phyloP scores from a whole-genome alignment of 768 basidiomycete species.

The Astraeus odoratus region DNA sequence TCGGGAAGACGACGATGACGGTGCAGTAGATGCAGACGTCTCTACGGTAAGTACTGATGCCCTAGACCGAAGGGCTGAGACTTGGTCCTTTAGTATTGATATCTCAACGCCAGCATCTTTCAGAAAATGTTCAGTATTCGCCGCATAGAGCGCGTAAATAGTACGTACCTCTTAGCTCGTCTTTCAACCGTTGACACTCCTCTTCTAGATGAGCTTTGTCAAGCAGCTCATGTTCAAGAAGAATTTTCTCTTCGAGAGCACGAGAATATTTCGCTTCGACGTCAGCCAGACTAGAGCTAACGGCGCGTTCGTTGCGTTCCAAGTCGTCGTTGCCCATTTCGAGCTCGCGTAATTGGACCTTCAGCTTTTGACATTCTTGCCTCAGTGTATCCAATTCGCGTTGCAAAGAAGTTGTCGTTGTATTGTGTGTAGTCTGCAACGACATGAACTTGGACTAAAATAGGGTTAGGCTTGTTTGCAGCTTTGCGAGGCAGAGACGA shows the following conservation, averaged over 20 bases:
- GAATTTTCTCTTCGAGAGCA: constrained; percentile 92
- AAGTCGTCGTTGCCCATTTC: constrained; percentile 99
- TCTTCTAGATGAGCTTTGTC: constrained; percentile 89
- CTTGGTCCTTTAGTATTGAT: constrained; percentile 72
- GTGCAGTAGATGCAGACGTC: constrained; percentile 20
- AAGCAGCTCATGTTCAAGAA: constrained; percentile 91
- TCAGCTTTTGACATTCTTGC: constrained; percentile 62
- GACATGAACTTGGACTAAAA: constrained; percentile 74
- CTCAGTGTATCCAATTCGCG: constrained; percentile 81
- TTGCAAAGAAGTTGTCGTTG: constrained; percentile 84
- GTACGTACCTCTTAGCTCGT: constrained; percentile 79
- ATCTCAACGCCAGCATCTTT: constrained; percentile 83
- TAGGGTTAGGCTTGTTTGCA: constrained; percentile 5
- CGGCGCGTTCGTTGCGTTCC: constrained; percentile 88
- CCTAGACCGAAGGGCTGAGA: constrained; percentile 35
- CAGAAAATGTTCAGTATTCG: constrained; percentile 10
- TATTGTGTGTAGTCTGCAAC: constrained; percentile 85
- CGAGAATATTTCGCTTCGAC: constrained; percentile 85
- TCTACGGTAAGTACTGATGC: constrained; percentile 22
- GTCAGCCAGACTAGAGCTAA: constrained; percentile 74
- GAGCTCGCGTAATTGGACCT: constrained; percentile 75
- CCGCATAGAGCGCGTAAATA: constrained; percentile 1
- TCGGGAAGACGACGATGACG: constrained; percentile 31
- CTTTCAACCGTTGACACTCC: constrained; percentile 83
- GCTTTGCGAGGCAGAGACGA: constrained; percentile 16